Evolutionary conservation across 2,329 filamentous ascomycete genomes (phyloP), one percentile per base, ranked within the genome.

Genomic region (Emydomyces testavorans): DNA sequence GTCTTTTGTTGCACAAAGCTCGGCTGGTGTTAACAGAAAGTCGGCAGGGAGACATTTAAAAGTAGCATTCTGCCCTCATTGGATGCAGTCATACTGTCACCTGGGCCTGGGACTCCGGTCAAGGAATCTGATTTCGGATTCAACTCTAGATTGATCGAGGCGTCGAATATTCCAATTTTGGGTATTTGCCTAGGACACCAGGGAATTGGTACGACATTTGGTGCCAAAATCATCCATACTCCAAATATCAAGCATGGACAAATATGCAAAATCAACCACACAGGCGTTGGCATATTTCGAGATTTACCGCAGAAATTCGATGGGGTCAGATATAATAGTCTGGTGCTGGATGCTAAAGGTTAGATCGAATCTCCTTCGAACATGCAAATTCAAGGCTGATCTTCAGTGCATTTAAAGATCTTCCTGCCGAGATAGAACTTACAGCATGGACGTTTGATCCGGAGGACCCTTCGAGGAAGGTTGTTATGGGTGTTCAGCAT

Each of bases 181-280:
- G 92, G 89, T 0, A 85, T 95, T 36, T 94, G 89, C 57, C 74
- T 94, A 0, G 89, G 89, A 0, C 93, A 94, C 54, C 89, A 95
- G 65, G 89, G 83, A 56, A 69, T 94, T 37, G 80, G 82, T 40
- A 70, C 79, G 39, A 75, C 77, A 7, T 80, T 82, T 56, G 85
- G 85, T 1, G 81, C 80, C 1, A 64, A 67, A 6, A 78, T 94
- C 15, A 71, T 78, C 45, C 75, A 78, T 52, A 67, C 94, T 49
- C 67, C 70, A n/a, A 75, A 82, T 49, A 87, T 87, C 0, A 71
- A 88, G 56, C 89, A 95, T 65, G 89, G 89, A 1, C 83, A 93
- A 67, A 79, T 93, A 16, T 77, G 82, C 49, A 65, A 70, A 6
- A 78, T 94, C 42, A 69, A 74, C 26, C 83, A 87, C 53, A 61